Base-by-base conservation (phyloP, 1,284 basidiomycete species). In the Erythrobasidium hasegawianum region DNA sequence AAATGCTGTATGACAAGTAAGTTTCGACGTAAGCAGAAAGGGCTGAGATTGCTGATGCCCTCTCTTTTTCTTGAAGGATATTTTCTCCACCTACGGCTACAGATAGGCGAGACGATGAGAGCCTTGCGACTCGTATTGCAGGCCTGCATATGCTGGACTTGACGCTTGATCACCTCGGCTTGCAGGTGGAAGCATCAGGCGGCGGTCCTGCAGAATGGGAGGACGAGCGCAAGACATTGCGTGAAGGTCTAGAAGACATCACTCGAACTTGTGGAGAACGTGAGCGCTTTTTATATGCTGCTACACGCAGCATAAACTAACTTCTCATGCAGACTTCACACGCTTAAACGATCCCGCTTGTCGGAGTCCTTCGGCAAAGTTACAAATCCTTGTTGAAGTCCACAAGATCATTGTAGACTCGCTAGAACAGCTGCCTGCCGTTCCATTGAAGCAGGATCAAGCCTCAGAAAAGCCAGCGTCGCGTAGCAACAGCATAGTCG, bases 61-160 rank as follows among this genome's bases (percentile, higher is more conserved):
- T 33, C 20, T 16, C 5, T 4, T 11, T 11, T n/a, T n/a, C n/a
- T n/a, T n/a, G 33, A 68, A 86, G 85, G 53, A 74, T 89, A 20
- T 89, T 87, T 74, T 79, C 83, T 1, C 85, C 84, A 1, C 79
- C 84, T 1, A 81, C 81, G 0, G 86, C 88, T 0, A 88, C 90
- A 68, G 91, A 96, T 74, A 81, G 84, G 0, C 86, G 85, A 1
- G 90, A 93, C 73, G 91, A 97, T 73, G 89, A 90, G 72, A 87
- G 90, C 0, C 80, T 97, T 2, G 85, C 90, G 0, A 90, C 86
- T 71, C 85, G 92, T 2, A 87, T 97, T 22, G 89, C 90, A 10
- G 93, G 91, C 0, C 81, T 97, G 49, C 93, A 94, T 72, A 84
- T 92, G 80, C 80, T 96, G 0, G 93, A 96, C 74, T 80, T 97